Percentiles rank a stretch among this genome's conserved stretches.
Evolutionary conservation across 139 green algal species (phyloP).

Genomic region (Desmodesmus armatus): DNA sequence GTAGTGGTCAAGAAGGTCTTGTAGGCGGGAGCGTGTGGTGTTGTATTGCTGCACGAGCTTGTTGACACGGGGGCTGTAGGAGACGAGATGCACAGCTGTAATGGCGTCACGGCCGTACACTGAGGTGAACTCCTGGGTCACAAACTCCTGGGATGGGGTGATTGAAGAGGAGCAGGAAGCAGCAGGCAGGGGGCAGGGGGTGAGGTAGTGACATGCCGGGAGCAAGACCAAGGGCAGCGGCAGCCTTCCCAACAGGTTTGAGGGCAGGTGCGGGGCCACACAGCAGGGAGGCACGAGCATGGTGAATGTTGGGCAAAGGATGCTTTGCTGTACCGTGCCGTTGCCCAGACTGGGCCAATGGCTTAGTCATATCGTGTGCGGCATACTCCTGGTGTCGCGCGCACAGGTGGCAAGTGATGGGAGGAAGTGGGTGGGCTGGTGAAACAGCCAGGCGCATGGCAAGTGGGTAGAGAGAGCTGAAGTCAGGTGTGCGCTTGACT

Average conservation of each 20-base stretch:
- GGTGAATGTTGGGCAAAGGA: too few species aligned
- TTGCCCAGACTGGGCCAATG: too few species aligned
- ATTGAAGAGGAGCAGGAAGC: neutral
- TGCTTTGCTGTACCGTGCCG: too few species aligned
- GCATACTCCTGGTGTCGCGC: too few species aligned
- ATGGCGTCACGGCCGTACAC: slow-evolving; percentile 13
- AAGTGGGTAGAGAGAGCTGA: too few species aligned
- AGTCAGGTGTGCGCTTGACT: too few species aligned
- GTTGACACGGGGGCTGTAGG: slow-evolving; percentile 5
- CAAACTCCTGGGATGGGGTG: slow-evolving; percentile 16
- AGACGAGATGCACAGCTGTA: neutral
- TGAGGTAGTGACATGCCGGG: too few species aligned
- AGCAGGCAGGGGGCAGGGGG: neutral
- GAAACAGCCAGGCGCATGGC: too few species aligned
- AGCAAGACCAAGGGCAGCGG: neutral
- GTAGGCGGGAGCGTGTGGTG: neutral
- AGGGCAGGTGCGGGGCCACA: neutral
- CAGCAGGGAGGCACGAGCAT: too few species aligned
- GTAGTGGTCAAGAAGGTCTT: slow-evolving; percentile 31
- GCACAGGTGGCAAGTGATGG: too few species aligned
- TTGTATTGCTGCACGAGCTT: slow-evolving; percentile 15
- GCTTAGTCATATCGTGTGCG: too few species aligned
- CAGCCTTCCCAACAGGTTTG: neutral
- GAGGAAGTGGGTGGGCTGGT: too few species aligned
- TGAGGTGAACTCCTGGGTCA: slow-evolving; percentile 29